Percentiles rank a stretch among this genome's conserved stretches.
Evolutionary conservation across 371 early-diverging fungal species (phyloP).

Genomic region (Actinomortierella wolfii): DNA sequence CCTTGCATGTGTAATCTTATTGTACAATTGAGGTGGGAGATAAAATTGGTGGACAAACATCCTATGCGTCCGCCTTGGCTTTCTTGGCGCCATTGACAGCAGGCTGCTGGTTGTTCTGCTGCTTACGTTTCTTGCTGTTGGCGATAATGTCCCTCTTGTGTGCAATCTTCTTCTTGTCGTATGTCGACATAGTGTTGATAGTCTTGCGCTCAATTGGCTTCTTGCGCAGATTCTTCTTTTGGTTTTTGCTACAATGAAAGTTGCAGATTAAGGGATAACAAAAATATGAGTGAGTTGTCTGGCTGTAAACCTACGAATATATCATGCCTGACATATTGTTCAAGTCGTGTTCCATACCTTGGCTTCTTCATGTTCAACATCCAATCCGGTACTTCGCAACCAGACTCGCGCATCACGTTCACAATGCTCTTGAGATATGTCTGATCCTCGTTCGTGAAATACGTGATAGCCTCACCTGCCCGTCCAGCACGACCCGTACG

Average conservation of each 20-base stretch:
- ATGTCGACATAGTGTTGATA: slow-evolving; percentile 69
- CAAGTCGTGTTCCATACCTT: slow-evolving; percentile 44
- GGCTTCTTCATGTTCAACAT: slow-evolving; percentile 88
- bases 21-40: no score
- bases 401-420: slow-evolving; percentile 95
- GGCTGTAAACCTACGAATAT: neutral
- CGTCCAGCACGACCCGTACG: slow-evolving; percentile 94
- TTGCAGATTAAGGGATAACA: neutral
- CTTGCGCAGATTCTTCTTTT: slow-evolving; percentile 68
- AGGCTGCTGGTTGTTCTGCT: no score
- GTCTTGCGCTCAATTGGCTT: slow-evolving; percentile 68
- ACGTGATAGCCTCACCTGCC: slow-evolving; percentile 80
- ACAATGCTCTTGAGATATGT: slow-evolving; percentile 88
- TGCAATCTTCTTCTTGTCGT: slow-evolving; percentile 62
- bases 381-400: slow-evolving; percentile 97
- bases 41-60: no score
- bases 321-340: no score
- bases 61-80: no score
- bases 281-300: neutral
- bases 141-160: slow-evolving; percentile 56
- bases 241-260: slow-evolving; percentile 46
- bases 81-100: no score
- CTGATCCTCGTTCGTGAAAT: slow-evolving; percentile 93
- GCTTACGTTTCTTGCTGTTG: slow-evolving; percentile 45
- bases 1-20: no score